phyloP scores from a whole-genome alignment of 108 stramenopile species.

The Cyclotella kingstonii region DNA sequence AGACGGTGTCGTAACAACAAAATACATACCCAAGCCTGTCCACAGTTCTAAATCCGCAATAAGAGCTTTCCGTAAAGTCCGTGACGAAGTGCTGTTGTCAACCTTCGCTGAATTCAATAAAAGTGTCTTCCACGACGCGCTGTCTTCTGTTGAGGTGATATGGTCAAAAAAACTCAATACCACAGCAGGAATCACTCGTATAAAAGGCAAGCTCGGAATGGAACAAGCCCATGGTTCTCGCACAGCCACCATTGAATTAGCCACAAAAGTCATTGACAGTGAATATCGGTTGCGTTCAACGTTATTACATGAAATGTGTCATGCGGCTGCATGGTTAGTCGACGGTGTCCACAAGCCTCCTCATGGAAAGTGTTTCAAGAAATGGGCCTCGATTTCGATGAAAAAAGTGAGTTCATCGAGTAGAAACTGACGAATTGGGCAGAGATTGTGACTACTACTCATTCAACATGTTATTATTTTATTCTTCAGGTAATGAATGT shows the following conservation, averaged over 20 bases:
- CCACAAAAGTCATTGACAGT: conserved; percentile 83
- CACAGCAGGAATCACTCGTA: conserved; percentile 86
- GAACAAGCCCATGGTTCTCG: conserved; percentile 17
- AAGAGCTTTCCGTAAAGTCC: conserved; percentile 46
- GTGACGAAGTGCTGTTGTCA: conserved; percentile 44
- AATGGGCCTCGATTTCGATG: conserved; percentile 86
- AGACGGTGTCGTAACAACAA: background rate
- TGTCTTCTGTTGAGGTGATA: conserved; percentile 45
- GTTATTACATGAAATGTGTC: conserved; percentile 93
- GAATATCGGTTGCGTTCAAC: conserved; percentile 75
- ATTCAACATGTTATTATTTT: no score
- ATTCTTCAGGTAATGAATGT: conserved; percentile 48
- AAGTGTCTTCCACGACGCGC: conserved; percentile 44
- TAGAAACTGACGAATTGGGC: no score
- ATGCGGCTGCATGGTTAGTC: conserved; percentile 91
- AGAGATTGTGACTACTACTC: no score
- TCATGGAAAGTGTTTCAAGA: conserved; percentile 78
- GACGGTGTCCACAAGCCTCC: conserved; percentile 83
- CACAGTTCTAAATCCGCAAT: background rate
- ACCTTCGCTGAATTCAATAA: conserved; percentile 59
- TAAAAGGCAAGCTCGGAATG: conserved; percentile 32
- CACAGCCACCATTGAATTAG: conserved; percentile 78
- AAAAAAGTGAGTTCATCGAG: conserved; percentile 12
- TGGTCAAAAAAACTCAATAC: conserved; percentile 84
- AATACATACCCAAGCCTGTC: background rate